These are phyloP conservation scores for Diospyros lotus DNA, from an alignment of 148 eudicot species.

Conservation along the genomic window DNA sequence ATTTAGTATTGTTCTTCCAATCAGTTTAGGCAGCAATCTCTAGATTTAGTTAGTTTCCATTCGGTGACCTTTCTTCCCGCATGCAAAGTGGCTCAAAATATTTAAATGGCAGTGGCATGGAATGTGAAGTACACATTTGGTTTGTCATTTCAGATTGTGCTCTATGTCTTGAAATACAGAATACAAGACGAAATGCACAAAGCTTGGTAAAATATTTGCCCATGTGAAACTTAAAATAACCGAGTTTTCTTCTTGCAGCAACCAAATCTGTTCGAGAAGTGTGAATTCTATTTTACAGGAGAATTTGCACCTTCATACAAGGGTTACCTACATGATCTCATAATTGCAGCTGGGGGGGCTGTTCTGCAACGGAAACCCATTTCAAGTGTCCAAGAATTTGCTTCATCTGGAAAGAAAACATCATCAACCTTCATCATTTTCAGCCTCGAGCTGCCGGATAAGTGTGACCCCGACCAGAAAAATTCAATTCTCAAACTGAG, in stretches of 20 bases:
- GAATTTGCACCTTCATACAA: slow-evolving; percentile 69
- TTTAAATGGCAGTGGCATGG: background rate
- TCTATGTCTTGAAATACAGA: background rate
- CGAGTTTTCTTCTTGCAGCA: slow-evolving; percentile 40
- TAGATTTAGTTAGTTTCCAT: too few species aligned
- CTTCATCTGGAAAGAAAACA: slow-evolving; percentile 2
- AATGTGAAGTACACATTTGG: background rate
- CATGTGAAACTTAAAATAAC: slow-evolving; percentile 1
- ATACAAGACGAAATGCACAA: background rate
- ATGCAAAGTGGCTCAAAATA: background rate
- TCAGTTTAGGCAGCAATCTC: too few species aligned
- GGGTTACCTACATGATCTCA: slow-evolving; percentile 75
- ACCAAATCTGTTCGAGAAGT: slow-evolving; percentile 78
- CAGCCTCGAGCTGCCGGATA: slow-evolving; percentile 60
- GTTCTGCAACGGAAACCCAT: slow-evolving; percentile 80
- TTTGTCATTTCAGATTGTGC: background rate
- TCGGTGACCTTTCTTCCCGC: background rate
- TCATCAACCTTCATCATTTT: slow-evolving; percentile 43
- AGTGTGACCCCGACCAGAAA: slow-evolving; percentile 34
- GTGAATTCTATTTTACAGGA: slow-evolving; percentile 60
- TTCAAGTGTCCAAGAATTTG: slow-evolving; percentile 24
- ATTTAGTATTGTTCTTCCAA: too few species aligned
- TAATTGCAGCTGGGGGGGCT: slow-evolving; percentile 74
- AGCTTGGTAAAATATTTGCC: background rate
- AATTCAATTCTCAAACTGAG: slow-evolving; percentile 35